phyloP scores from a whole-genome alignment of 306 rosid species.

The Carpinus viminea region DNA sequence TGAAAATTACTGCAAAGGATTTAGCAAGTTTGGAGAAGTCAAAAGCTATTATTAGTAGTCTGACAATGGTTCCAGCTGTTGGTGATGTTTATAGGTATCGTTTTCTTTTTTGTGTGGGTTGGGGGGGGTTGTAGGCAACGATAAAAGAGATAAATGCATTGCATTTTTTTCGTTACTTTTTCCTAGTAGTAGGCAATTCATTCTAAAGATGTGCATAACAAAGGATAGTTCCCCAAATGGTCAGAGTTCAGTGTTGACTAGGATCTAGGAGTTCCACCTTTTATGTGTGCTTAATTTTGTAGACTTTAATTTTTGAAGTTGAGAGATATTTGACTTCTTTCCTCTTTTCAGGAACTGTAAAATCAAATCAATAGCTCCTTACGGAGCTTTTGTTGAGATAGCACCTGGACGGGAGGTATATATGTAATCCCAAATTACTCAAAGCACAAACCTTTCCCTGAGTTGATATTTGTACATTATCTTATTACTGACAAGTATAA shows the following conservation, averaged over 20 bases:
- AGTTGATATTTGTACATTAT: background rate
- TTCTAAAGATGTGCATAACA: background rate
- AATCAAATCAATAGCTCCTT: conserved; percentile 75
- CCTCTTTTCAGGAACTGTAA: conserved; percentile 67
- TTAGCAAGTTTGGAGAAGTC: conserved; percentile 78
- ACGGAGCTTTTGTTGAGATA: conserved; percentile 93
- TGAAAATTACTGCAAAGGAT: conserved; percentile 83
- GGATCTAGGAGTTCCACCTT: conserved; percentile 1
- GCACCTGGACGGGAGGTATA: conserved; percentile 95
- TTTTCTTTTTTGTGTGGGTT: too few relatives aligned
- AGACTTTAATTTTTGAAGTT: conserved; percentile 1
- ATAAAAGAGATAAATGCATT: background rate
- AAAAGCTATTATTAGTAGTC: conserved; percentile 71
- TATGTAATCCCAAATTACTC: conserved; percentile 29
- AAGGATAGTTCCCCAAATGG: background rate
- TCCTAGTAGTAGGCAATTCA: background rate
- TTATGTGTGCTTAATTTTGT: conserved; percentile 8
- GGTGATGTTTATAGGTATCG: conserved; percentile 90
- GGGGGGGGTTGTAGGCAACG: conserved; percentile 15
- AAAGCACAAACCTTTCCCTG: conserved; percentile 16
- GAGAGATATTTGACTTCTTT: conserved; percentile 1
- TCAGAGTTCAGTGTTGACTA: background rate
- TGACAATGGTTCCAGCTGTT: conserved; percentile 86
- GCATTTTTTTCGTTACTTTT: background rate
- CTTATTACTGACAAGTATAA: conserved; percentile 7